Evolutionary conservation across 1,284 basidiomycete genomes (phyloP), one percentile per base, ranked within the genome.

Genomic region (Ustilago trichophora): DNA sequence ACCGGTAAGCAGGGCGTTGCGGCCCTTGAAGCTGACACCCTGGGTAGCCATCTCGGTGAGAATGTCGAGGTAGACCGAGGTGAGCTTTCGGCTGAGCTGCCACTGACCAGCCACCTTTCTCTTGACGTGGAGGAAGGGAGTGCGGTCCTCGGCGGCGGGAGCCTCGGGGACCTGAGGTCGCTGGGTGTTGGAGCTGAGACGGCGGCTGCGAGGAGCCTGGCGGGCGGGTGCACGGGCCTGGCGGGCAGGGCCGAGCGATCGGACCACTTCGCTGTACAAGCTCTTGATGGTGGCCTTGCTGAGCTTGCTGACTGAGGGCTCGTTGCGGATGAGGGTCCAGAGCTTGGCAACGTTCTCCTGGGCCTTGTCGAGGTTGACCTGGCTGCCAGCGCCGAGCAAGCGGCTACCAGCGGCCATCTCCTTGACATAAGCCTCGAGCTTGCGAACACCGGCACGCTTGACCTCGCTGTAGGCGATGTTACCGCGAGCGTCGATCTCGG

Each of bases 201-300:
- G 76, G 63, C 50, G 71, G 62, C 35, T 65, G 54, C 54, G 66
- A 42, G 62, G 57, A 53, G 45, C 55, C 40, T 66, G 25, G 83
- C 83, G 55, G 86, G 85, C 32, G 84, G 82, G 66, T 87, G 87
- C 80, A 41, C 83, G 82, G 50, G 73, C 68, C 26, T 85, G 82
- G 46, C 90, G 88, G 24, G 90, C 86, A 2, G 60, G 62, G 88
- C 75, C 91, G 86, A 80, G 83, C 38, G 84, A 85, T 66, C 85
- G 85, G 67, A 96, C 92, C 51, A 97, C 95, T 65, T 95, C 94
- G 73, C 93, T 92, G 82, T 98, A 98, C 52, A 98, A 85, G 9
- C 90, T 91, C 74, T 95, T 96, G 87, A 98, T 97, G 54, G 93
- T 91, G 63, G 91, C 90, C 87, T 98, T 98, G 85, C 98, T 93